Conservation (phyloP, 345 rosid species). For the Trapa bicornis region DNA sequence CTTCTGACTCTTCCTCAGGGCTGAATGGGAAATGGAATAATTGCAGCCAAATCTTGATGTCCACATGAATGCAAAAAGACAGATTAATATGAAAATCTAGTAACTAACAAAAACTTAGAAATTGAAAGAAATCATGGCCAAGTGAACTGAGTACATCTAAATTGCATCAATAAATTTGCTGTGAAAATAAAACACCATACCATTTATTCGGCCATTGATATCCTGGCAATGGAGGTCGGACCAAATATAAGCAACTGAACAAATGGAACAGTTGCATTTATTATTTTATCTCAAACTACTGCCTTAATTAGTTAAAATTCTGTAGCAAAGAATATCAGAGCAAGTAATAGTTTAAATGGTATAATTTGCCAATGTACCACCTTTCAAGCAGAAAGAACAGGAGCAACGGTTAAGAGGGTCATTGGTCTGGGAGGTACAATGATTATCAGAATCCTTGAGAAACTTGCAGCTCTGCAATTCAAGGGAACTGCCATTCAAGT, state of each 20-base stretch:
- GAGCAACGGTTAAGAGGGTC: slow-evolving; percentile 53
- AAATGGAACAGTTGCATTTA: not conserved
- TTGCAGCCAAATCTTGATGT: not conserved
- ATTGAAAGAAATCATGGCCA: too few species aligned
- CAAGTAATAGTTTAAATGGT: not conserved
- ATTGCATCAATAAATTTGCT: not conserved
- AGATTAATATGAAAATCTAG: not conserved
- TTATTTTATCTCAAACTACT: not conserved
- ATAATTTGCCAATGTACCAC: slow-evolving; percentile 36
- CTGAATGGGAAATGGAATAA: slow-evolving; percentile 18
- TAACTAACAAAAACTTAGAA: not conserved
- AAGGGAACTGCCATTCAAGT: slow-evolving; percentile 23
- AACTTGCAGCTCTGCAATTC: slow-evolving; percentile 38
- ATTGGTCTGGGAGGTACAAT: slow-evolving; percentile 16
- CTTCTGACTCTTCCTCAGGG: slow-evolving; percentile 72
- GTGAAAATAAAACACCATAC: slow-evolving; percentile 19
- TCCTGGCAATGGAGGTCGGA: slow-evolving; percentile 90
- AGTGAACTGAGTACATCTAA: not conserved
- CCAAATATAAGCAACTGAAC: slow-evolving; percentile 83
- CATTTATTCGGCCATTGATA: slow-evolving; percentile 60
- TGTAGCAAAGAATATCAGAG: slow-evolving; percentile 1
- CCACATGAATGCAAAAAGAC: not conserved
- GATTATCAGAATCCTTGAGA: slow-evolving; percentile 23
- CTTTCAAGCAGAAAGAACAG: slow-evolving; percentile 81
- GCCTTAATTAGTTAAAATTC: not conserved